Conservation (phyloP, 1,284 basidiomycete species). For the Marasmius fiardii region DNA sequence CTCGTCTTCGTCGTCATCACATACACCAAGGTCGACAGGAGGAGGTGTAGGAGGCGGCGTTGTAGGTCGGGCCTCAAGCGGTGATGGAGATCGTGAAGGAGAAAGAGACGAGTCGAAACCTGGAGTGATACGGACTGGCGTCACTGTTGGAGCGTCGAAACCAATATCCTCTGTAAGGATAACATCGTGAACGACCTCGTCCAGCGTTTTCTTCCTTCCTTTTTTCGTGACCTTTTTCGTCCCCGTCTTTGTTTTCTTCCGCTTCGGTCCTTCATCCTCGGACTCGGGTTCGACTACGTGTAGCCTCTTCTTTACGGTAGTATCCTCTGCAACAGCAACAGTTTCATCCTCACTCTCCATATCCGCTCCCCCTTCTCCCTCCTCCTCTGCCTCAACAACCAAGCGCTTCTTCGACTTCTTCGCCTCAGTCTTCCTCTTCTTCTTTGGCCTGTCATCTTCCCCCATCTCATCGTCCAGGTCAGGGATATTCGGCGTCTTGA, state of each 20-base stretch:
- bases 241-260: slow-evolving; percentile 35
- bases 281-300: slow-evolving; percentile 42
- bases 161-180: slow-evolving; percentile 47
- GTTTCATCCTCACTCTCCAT: slow-evolving; percentile 34
- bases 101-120: slow-evolving; percentile 39
- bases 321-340: slow-evolving; percentile 22
- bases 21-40: slow-evolving; percentile 56
- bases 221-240: slow-evolving; percentile 33
- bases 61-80: slow-evolving; percentile 28
- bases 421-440: slow-evolving; percentile 30
- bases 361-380: slow-evolving; percentile 35
- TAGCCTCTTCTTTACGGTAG: slow-evolving; percentile 24
- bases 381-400: slow-evolving; percentile 28
- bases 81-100: slow-evolving; percentile 43
- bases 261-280: slow-evolving; percentile 41
- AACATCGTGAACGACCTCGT: slow-evolving; percentile 41
- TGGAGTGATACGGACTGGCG: slow-evolving; percentile 48
- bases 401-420: slow-evolving; percentile 26
- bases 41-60: slow-evolving; percentile 50
- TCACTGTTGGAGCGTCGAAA: slow-evolving; percentile 47
- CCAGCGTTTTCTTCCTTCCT: slow-evolving; percentile 32
- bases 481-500: slow-evolving; percentile 10
- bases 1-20: slow-evolving; percentile 89
- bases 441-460: slow-evolving; percentile 27
- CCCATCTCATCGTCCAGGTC: slow-evolving; percentile 26